These are phyloP conservation scores for Vaccinium corymbosum DNA, from an alignment of 148 eudicot species.

Conservation along the genomic window DNA sequence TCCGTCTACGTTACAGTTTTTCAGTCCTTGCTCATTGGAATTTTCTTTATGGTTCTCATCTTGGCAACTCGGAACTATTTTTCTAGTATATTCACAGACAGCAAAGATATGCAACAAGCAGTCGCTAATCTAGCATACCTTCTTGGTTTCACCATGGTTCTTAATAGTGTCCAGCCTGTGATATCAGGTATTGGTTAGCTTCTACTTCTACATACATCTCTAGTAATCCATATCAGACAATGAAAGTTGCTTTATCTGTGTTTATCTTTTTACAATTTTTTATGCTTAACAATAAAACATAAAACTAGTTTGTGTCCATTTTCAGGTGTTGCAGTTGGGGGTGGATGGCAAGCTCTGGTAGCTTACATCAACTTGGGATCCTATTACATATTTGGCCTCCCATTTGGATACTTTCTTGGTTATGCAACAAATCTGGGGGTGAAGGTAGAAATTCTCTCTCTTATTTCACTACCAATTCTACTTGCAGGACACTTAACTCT, in stretches of 20 bases:
- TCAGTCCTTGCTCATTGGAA: conserved; percentile 70
- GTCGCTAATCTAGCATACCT: conserved; percentile 63
- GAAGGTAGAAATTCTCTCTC: conserved; percentile 30
- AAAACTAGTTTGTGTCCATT: background rate
- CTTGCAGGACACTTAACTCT: background rate
- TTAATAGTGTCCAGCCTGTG: conserved; percentile 84
- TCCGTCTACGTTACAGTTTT: conserved; percentile 53
- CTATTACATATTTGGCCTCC: conserved; percentile 69
- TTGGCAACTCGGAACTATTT: conserved; percentile 43
- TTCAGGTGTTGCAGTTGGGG: conserved; percentile 79
- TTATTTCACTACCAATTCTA: background rate
- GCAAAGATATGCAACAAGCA: conserved; percentile 51
- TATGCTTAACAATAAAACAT: background rate
- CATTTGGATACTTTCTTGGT: conserved; percentile 63
- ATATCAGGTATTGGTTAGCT: conserved; percentile 51
- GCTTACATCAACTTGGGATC: conserved; percentile 72
- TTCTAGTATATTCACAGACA: conserved; percentile 54
- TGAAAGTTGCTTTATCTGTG: background rate
- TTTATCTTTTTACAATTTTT: background rate
- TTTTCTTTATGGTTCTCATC: conserved; percentile 49
- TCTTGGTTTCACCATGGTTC: conserved; percentile 75
- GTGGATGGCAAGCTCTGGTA: conserved; percentile 83
- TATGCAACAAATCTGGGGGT: conserved; percentile 60
- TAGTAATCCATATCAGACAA: background rate
- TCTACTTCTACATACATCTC: background rate